Evolutionary conservation across 148 eudicot species (phyloP).

Genomic region (Selenicereus undatus): DNA sequence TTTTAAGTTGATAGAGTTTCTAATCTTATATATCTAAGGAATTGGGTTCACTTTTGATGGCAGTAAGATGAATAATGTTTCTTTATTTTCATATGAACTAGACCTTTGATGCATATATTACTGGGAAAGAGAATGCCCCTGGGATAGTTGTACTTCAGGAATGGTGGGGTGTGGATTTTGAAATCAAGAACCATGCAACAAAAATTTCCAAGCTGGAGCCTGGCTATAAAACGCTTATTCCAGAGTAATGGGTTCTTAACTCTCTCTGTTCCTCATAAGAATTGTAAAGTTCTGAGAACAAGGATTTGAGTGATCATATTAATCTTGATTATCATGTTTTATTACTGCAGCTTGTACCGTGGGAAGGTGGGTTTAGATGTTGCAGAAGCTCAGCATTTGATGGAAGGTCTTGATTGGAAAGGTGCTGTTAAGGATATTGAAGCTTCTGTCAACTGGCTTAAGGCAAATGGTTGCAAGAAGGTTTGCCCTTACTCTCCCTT

Average conservation of each 20-base stretch:
- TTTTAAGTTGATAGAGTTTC: not conserved
- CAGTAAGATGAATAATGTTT: not conserved
- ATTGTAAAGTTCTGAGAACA: not conserved
- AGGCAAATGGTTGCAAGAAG: slow-evolving; percentile 89
- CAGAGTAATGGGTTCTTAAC: slow-evolving; percentile 47
- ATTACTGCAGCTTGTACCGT: slow-evolving; percentile 61
- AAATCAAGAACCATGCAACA: slow-evolving; percentile 77
- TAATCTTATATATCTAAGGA: not conserved
- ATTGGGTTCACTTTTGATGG: not conserved
- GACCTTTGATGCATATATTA: slow-evolving; percentile 91
- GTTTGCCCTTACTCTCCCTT: slow-evolving; percentile 28
- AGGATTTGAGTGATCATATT: not conserved
- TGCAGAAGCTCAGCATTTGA: slow-evolving; percentile 93
- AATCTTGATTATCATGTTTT: slow-evolving; percentile 5
- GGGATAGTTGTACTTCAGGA: slow-evolving; percentile 94
- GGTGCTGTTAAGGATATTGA: slow-evolving; percentile 90
- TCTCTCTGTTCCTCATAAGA: not conserved
- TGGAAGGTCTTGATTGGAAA: slow-evolving; percentile 90
- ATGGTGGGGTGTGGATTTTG: slow-evolving; percentile 98
- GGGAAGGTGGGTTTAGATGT: slow-evolving; percentile 94
- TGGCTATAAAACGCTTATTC: slow-evolving; percentile 75
- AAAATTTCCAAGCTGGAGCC: slow-evolving; percentile 69
- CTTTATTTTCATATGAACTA: slow-evolving; percentile 19
- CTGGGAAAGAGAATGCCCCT: slow-evolving; percentile 90
- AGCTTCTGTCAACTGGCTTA: slow-evolving; percentile 93